phyloP scores from a whole-genome alignment of 2,329 filamentous ascomycete species.

The Paraphoma sp. region DNA sequence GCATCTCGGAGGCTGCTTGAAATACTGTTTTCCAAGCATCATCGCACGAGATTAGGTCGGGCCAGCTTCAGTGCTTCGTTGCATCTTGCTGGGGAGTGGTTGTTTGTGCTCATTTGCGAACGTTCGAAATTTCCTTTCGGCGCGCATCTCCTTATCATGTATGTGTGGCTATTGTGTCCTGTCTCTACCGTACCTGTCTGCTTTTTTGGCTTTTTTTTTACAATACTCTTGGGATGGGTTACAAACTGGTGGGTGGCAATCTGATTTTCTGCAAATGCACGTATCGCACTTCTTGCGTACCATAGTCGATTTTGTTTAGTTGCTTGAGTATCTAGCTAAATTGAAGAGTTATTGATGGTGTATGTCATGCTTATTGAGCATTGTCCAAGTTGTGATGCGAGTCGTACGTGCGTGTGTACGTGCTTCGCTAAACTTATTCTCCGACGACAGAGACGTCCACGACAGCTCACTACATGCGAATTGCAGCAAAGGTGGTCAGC shows the following conservation, averaged over 20 bases:
- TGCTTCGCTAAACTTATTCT: not conserved
- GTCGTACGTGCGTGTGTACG: not conserved
- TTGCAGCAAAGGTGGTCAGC: not conserved
- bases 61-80: conserved; percentile 29
- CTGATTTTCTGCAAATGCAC: conserved; percentile 18
- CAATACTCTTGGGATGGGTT: conserved; percentile 1
- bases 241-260: conserved; percentile 17
- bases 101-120: conserved; percentile 25
- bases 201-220: not conserved
- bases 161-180: conserved; percentile 15
- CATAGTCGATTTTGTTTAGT: conserved; percentile 5
- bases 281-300: conserved; percentile 6
- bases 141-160: conserved; percentile 4
- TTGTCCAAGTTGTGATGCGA: not conserved
- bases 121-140: not conserved
- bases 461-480: too few species aligned
- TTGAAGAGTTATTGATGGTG: conserved; percentile 19
- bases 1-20: conserved; percentile 34
- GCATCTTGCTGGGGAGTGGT: conserved; percentile 32
- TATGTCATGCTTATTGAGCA: conserved; percentile 5
- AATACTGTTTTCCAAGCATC: conserved; percentile 22
- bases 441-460: not conserved
- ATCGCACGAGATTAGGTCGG: conserved; percentile 27
- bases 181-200: conserved; percentile 14
- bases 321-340: conserved; percentile 11